Evolutionary conservation across 768 basidiomycete genomes (phyloP).

Genomic region (Solioccasus polychromus): DNA sequence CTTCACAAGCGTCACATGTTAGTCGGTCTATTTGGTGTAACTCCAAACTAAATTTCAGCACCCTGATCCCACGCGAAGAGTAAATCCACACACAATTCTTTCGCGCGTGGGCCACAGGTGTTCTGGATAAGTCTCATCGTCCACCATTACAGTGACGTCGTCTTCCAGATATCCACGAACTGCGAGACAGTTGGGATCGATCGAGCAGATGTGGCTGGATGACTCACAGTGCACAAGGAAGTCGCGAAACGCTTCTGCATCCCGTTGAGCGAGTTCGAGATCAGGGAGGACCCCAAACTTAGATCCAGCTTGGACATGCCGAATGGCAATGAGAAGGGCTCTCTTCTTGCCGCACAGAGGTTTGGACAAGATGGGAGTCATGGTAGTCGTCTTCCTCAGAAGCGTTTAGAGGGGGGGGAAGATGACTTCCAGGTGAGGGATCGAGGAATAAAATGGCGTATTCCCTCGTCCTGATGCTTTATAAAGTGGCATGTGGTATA

Average conservation of each 20-base stretch:
- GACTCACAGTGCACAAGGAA: constrained; percentile 16
- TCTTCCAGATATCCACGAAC: constrained; percentile 36
- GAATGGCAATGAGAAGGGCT: constrained; percentile 21
- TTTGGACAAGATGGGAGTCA: too few relatives aligned
- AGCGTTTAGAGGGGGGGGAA: too few relatives aligned
- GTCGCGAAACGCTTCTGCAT: constrained; percentile 13
- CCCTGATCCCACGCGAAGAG: neutral
- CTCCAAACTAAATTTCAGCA: constrained; percentile 16
- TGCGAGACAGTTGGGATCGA: constrained; percentile 20
- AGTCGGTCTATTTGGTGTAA: constrained; percentile 41
- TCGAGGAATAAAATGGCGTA: too few relatives aligned
- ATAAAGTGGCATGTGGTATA: too few relatives aligned
- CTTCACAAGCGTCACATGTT: constrained; percentile 38
- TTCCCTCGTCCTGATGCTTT: too few relatives aligned
- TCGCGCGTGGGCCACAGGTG: constrained; percentile 39
- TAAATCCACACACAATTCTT: constrained; percentile 40
- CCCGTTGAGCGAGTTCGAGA: constrained; percentile 20
- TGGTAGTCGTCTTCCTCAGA: too few relatives aligned
- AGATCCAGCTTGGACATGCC: constrained; percentile 4
- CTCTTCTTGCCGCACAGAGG: constrained; percentile 9
- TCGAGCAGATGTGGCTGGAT: neutral
- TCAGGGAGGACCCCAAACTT: neutral
- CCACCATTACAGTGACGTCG: constrained; percentile 45
- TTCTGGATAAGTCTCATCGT: constrained; percentile 27
- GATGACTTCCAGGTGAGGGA: too few relatives aligned